Evolutionary conservation across 2,329 filamentous ascomycete species (phyloP), one percentile per base, ranked within the genome.

Genomic region (Didymella glomerata): DNA sequence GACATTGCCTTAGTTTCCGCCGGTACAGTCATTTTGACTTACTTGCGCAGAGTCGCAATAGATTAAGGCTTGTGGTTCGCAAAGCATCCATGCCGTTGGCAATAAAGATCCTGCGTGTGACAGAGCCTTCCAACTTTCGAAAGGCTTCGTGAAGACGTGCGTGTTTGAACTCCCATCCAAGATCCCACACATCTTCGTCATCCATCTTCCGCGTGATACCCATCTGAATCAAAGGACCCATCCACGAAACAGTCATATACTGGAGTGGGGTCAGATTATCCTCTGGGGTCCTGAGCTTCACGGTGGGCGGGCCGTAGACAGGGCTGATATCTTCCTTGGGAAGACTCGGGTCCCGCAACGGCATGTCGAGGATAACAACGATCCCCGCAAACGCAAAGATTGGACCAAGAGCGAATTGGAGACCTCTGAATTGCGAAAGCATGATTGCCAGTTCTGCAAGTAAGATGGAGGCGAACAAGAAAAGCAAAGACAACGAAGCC

Each of bases 191-290:
- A 71, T 97, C 92, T 36, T 89, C 85, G 38, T 93, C 88, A 34
- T 92, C 80, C 9, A 97, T 80, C 66, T 92, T 89, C 40, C 87
- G 82, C 28, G 81, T 79, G 41, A 82, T 84, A 1, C 89, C 91
- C 24, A 87, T 76, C 1, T 81, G 79, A 13, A 96, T 92, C 7
- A 96, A 78, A 0, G 92, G 89, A 0, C 82, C 81, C 78, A 96
- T 89, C 93, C 93, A 97, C 0, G 86, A 90, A 27, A 96, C 89
- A 6, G 86, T 89, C 85, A 94, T 90, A 78, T 92, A 97, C 66
- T 93, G 90, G 85, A 91, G 93, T 0, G 93, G 80, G 0, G 84
- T 90, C 24, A 96, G 75, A 63, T 90, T 87, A 67, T 97, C 93
- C 74, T 97, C 93, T 0, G 93, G 89, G 47, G 84, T 88, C 28